phyloP scores from a whole-genome alignment of 1,139 yeast species.

The Pichia norvegensis region DNA sequence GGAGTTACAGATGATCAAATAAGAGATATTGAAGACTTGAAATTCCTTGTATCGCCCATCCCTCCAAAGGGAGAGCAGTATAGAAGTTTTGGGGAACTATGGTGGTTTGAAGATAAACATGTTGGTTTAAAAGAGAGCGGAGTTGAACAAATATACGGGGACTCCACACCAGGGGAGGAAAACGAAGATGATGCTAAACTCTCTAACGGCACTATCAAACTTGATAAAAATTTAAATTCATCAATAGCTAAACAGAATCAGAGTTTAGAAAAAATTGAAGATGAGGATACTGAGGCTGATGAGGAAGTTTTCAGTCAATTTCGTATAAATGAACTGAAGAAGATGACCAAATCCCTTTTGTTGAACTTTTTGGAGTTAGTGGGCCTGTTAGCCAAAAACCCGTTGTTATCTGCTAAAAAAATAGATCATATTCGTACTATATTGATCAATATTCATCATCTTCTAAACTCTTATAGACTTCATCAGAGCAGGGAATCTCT shows the following conservation, averaged over 20 bases:
- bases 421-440: slow-evolving; percentile 44
- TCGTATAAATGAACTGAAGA: slow-evolving; percentile 46
- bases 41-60: slow-evolving; percentile 42
- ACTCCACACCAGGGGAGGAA: not conserved
- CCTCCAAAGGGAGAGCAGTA: slow-evolving; percentile 43
- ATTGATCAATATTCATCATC: slow-evolving; percentile 48
- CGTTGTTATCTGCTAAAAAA: slow-evolving; percentile 39
- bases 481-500: slow-evolving; percentile 55
- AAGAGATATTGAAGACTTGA: slow-evolving; percentile 32
- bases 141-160: slow-evolving; percentile 41
- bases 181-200: not conserved
- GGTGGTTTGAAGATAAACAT: slow-evolving; percentile 51
- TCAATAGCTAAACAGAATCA: too few species aligned
- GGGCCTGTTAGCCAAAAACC: slow-evolving; percentile 44
- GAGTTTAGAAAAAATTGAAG: too few species aligned
- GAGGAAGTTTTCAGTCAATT: slow-evolving; percentile 37
- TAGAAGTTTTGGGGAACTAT: slow-evolving; percentile 50
- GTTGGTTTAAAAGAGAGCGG: slow-evolving; percentile 49
- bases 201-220: not conserved
- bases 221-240: not conserved
- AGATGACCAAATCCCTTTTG: slow-evolving; percentile 47
- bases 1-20: slow-evolving; percentile 19
- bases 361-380: slow-evolving; percentile 46
- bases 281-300: slow-evolving; percentile 28
- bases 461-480: slow-evolving; percentile 48